These are phyloP conservation scores for Paecilomyces formosus DNA, from an alignment of 2,329 filamentous ascomycete species.

Conservation along the genomic window DNA sequence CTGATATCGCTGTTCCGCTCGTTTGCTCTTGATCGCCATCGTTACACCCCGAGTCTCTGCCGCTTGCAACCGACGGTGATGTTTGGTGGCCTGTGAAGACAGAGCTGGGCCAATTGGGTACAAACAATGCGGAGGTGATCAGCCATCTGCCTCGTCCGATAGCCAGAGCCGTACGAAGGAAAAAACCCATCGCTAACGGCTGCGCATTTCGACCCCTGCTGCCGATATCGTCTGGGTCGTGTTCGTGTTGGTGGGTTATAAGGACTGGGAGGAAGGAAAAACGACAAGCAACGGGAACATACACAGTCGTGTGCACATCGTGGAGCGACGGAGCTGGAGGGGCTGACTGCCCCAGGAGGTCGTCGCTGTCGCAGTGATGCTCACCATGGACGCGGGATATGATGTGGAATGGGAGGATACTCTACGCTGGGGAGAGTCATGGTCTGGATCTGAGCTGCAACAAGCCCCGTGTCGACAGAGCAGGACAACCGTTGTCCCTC, in stretches of 20 bases:
- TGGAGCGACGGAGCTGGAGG: conserved; percentile 29
- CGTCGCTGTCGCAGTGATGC: conserved; percentile 23
- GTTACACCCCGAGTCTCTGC: neutral
- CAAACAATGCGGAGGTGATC: neutral
- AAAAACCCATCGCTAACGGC: neutral
- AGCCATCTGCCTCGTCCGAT: neutral
- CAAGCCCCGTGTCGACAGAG: neutral
- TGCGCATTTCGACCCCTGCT: neutral
- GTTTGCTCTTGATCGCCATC: neutral
- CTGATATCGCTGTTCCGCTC: neutral
- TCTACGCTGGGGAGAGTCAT: neutral
- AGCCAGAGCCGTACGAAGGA: neutral
- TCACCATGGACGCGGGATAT: conserved; percentile 23
- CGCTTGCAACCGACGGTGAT: neutral
- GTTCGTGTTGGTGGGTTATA: neutral
- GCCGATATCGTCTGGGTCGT: neutral
- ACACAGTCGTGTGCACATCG: conserved; percentile 16
- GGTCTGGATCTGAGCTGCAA: neutral
- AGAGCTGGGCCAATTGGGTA: neutral
- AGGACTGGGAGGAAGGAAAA: neutral
- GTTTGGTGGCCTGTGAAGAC: neutral
- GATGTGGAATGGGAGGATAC: conserved; percentile 14
- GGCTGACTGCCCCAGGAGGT: conserved; percentile 36
- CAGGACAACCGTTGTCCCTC: neutral
- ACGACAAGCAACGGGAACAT: neutral